phyloP scores from a whole-genome alignment of 345 rosid species.

The Erucastrum elatum region DNA sequence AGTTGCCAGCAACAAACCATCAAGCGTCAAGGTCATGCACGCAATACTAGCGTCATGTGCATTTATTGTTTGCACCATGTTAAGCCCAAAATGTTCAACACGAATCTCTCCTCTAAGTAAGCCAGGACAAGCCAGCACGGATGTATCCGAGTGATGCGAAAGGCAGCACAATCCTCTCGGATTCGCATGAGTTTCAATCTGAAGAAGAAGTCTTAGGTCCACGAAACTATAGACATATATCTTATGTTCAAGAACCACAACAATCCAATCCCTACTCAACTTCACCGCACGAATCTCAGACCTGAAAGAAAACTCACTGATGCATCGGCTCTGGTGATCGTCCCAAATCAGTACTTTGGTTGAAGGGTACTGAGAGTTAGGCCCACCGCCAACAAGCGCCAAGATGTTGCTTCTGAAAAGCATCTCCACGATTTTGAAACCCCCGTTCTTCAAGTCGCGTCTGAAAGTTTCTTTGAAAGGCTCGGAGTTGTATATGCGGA shows the following conservation, averaged over 20 bases:
- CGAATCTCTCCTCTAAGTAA: constrained; percentile 74
- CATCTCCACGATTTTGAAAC: constrained; percentile 87
- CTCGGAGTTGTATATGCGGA: constrained; percentile 74
- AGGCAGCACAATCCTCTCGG: constrained; percentile 86
- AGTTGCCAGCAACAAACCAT: constrained; percentile 88
- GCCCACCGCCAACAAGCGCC: constrained; percentile 78
- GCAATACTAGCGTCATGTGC: constrained; percentile 80
- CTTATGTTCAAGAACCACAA: constrained; percentile 86
- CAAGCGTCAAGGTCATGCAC: constrained; percentile 75
- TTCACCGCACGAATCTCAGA: constrained; percentile 76
- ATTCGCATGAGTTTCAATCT: constrained; percentile 75
- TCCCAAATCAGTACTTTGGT: constrained; percentile 85
- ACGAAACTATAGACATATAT: constrained; percentile 66
- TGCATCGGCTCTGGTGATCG: constrained; percentile 81
- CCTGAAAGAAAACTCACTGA: constrained; percentile 79
- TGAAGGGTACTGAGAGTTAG: constrained; percentile 76
- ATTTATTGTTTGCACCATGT: constrained; percentile 60
- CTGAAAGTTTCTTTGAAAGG: constrained; percentile 77
- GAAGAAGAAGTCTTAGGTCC: constrained; percentile 80
- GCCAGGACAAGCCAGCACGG: constrained; percentile 83
- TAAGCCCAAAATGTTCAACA: constrained; percentile 74
- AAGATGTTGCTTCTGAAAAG: constrained; percentile 79
- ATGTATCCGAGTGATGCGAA: constrained; percentile 69
- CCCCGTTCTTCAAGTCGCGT: constrained; percentile 63
- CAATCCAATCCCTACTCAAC: constrained; percentile 67